Conservation (phyloP, 441 rosid genomes). For the Pelargonium myrrhifolium region DNA sequence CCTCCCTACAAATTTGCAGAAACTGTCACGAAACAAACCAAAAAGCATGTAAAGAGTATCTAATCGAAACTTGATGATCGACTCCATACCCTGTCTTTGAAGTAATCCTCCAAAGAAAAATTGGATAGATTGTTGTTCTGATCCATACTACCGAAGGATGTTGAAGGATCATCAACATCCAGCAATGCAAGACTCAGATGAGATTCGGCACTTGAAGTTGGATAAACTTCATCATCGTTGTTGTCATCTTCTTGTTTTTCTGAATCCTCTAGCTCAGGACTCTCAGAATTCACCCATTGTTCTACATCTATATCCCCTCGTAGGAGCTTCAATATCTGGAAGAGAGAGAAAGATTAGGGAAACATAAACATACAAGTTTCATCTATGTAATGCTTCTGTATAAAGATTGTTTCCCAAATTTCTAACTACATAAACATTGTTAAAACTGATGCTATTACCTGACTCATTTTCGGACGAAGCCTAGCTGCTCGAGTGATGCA, state of each 20-base stretch:
- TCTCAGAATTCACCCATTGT: constrained; percentile 23
- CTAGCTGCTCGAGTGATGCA: constrained; percentile 59
- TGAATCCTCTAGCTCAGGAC: constrained; percentile 9
- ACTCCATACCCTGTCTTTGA: constrained; percentile 42
- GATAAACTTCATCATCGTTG: constrained; percentile 69
- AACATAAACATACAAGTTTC: background rate
- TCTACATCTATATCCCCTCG: constrained; percentile 38
- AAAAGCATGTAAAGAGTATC: constrained; percentile 11
- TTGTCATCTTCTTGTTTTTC: constrained; percentile 33
- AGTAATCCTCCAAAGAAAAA: constrained; percentile 41
- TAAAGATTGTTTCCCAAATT: too few species aligned
- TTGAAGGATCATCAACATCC: constrained; percentile 53
- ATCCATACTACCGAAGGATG: constrained; percentile 55
- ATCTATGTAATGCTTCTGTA: too few species aligned
- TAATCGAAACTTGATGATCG: constrained; percentile 54
- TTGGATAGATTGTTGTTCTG: constrained; percentile 27
- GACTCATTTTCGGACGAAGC: constrained; percentile 56
- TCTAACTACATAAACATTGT: too few species aligned
- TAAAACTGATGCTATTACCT: background rate
- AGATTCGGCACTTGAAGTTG: constrained; percentile 44
- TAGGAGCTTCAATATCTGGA: constrained; percentile 57
- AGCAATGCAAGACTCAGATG: constrained; percentile 66
- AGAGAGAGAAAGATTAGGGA: background rate
- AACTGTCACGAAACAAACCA: background rate
- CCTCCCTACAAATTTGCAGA: background rate